Percentiles rank a stretch among this genome's conserved stretches.
Conservation (phyloP, 345 rosid genomes). For the Angophora floribunda region DNA sequence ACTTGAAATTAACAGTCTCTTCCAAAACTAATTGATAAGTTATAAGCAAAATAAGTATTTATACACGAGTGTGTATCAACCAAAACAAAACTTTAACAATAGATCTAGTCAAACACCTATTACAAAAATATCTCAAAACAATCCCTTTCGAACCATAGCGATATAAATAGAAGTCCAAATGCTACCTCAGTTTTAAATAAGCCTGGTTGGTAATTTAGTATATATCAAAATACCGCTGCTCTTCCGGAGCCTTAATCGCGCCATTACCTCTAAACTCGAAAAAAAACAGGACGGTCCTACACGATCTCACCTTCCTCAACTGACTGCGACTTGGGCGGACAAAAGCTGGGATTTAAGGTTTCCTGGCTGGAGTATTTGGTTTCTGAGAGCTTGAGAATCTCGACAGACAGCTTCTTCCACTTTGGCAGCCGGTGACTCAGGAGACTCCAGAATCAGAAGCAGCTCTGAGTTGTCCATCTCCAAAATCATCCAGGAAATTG, state of each 20-base stretch:
- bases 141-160: neutral
- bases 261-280: neutral
- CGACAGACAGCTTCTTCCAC: constrained; percentile 54
- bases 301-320: constrained; percentile 7
- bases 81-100: neutral
- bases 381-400: constrained; percentile 45
- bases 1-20: neutral
- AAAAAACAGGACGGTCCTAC: neutral
- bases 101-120: neutral
- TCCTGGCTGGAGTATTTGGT: constrained; percentile 26
- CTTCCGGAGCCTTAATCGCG: neutral
- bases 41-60: neutral
- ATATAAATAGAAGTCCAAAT: neutral
- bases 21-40: neutral
- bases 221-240: neutral
- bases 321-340: constrained; percentile 47
- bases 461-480: constrained; percentile 67
- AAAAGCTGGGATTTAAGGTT: constrained; percentile 22
- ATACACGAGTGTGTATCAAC: neutral
- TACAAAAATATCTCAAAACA: neutral
- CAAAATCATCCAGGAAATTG: constrained; percentile 69
- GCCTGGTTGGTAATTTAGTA: neutral
- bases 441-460: constrained; percentile 47
- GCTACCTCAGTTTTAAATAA: neutral
- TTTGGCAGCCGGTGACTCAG: constrained; percentile 37